A percentile compares a stretch with the other conserved stretches of the same genome.
Conservation (phyloP, 2,329 filamentous ascomycete genomes). For the Penicillium sp. region DNA sequence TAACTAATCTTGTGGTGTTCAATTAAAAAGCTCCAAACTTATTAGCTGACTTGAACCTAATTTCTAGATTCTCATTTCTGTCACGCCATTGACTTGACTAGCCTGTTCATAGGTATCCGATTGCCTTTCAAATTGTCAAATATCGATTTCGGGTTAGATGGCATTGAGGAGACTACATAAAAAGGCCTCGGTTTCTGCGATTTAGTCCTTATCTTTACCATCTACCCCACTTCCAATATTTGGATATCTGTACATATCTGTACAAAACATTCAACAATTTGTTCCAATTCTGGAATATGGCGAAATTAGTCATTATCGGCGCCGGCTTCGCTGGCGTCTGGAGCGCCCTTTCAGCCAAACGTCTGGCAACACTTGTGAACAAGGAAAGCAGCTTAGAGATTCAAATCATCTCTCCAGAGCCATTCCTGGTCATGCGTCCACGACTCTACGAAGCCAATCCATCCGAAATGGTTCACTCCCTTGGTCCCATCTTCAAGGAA, state of each 20-base stretch:
- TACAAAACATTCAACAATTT: background rate
- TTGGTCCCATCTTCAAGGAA: conserved; percentile 27
- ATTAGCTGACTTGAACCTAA: background rate
- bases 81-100: background rate
- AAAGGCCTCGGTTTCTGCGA: background rate
- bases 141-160: background rate
- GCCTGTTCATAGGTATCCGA: background rate
- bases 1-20: too few relatives aligned
- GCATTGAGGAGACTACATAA: background rate
- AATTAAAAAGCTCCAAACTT: too few relatives aligned
- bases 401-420: conserved; percentile 34
- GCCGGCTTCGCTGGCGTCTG: conserved; percentile 41
- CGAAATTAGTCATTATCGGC: conserved; percentile 29
- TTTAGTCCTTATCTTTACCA: background rate
- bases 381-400: conserved; percentile 27
- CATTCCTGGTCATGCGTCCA: conserved; percentile 33
- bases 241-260: too few relatives aligned
- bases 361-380: conserved; percentile 28
- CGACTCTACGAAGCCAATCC: conserved; percentile 38
- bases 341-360: conserved; percentile 39
- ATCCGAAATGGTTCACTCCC: conserved; percentile 20
- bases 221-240: background rate
- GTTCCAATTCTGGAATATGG: background rate
- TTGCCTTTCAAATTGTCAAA: background rate
- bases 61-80: background rate